Percentiles rank a stretch among this genome's conserved stretches.
phyloP scores from a whole-genome alignment of 257 asterid genomes.

The Avicennia marina region DNA sequence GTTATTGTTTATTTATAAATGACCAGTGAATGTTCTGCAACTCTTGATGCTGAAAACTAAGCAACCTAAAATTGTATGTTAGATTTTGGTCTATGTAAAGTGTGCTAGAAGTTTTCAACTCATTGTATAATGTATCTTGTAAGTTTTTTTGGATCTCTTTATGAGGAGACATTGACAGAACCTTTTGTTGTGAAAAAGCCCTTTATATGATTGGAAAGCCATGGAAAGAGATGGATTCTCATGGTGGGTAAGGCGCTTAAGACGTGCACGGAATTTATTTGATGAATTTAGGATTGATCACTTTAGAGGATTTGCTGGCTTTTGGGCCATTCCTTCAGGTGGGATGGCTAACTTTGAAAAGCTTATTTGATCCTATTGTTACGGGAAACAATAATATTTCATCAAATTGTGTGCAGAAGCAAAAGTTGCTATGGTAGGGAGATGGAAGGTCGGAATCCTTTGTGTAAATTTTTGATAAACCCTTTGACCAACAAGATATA shows the following conservation, averaged over 20 bases:
- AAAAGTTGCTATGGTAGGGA: conserved; percentile 71
- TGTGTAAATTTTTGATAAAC: conserved; percentile 9
- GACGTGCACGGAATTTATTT: conserved; percentile 81
- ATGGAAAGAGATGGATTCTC: conserved; percentile 88
- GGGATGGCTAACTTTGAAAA: conserved; percentile 23
- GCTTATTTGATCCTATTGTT: conserved; percentile 14
- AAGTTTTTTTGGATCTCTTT: not conserved
- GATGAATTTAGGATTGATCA: conserved; percentile 97
- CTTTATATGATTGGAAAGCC: conserved; percentile 92
- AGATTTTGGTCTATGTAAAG: conserved; percentile 3
- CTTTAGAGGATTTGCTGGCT: conserved; percentile 98
- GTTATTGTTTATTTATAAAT: not conserved
- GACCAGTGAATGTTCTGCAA: not conserved
- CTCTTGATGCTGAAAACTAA: not conserved
- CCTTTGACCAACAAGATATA: conserved; percentile 15
- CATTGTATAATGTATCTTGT: not conserved
- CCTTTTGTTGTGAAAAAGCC: conserved; percentile 44
- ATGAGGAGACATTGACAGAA: conserved; percentile 18
- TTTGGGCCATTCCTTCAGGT: conserved; percentile 99
- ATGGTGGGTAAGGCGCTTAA: conserved; percentile 87
- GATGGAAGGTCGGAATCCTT: conserved; percentile 76
- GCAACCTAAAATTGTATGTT: not conserved
- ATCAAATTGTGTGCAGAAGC: conserved; percentile 58
- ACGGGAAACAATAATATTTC: conserved; percentile 9
- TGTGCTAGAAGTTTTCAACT: conserved; percentile 1